These are phyloP conservation scores for Acorus gramineus DNA, from an alignment of 106 monocot genomes.

Conservation along the genomic window DNA sequence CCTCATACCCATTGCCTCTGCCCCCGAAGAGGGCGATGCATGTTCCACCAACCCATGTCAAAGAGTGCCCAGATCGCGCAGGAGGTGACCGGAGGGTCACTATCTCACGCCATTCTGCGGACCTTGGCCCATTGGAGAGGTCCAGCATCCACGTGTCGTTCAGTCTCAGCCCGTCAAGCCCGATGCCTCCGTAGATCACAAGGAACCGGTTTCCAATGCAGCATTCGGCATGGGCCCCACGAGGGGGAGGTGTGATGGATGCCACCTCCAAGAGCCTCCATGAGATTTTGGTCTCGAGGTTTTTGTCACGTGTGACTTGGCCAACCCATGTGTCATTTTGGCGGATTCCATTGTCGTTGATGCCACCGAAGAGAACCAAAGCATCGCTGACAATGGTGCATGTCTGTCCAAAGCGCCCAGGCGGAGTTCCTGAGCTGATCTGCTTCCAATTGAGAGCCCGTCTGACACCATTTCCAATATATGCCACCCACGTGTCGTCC, in stretches of 20 bases:
- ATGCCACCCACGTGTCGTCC: slow-evolving; percentile 86
- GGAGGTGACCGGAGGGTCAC: slow-evolving; percentile 24
- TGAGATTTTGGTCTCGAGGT: slow-evolving; percentile 23
- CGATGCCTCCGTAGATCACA: slow-evolving; percentile 80
- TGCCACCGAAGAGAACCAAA: slow-evolving; percentile 83
- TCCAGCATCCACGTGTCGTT: slow-evolving; percentile 76
- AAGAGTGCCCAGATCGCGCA: slow-evolving; percentile 78
- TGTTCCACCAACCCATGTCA: slow-evolving; percentile 56
- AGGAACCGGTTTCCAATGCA: slow-evolving; percentile 28
- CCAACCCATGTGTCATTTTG: slow-evolving; percentile 89
- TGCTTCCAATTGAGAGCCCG: slow-evolving; percentile 44
- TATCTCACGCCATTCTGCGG: slow-evolving; percentile 51
- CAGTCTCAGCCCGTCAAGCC: slow-evolving; percentile 43
- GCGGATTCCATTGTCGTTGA: slow-evolving; percentile 70
- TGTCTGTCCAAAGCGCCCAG: slow-evolving; percentile 85
- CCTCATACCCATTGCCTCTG: slow-evolving; percentile 63
- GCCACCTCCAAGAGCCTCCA: slow-evolving; percentile 68
- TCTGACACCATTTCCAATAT: slow-evolving; percentile 33
- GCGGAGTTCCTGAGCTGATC: slow-evolving; percentile 50
- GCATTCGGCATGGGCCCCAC: slow-evolving; percentile 89
- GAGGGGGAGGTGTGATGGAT: slow-evolving; percentile 42
- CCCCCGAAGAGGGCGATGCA: slow-evolving; percentile 77
- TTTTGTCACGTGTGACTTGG: slow-evolving; percentile 15
- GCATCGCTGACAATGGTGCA: slow-evolving; percentile 40
- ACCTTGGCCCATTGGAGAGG: slow-evolving; percentile 24